A percentile compares a stretch with the other conserved stretches of the same genome.
phyloP scores from a whole-genome alignment of 2,329 filamentous ascomycete species.

The Penicillium corylophilum region DNA sequence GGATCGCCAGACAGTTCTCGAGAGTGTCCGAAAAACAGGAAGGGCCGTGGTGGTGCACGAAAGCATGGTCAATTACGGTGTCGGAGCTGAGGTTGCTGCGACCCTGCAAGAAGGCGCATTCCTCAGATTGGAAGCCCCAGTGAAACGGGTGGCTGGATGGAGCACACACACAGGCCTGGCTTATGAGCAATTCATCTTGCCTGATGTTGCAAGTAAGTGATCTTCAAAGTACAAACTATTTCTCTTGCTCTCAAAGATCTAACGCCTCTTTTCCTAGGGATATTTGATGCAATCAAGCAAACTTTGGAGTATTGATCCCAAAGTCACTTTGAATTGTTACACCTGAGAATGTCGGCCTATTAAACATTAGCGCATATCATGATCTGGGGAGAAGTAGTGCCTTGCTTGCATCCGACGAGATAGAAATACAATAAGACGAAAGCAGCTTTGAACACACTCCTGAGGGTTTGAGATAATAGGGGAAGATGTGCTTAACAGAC shows the following conservation, averaged over 20 bases:
- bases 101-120: conserved; percentile 88
- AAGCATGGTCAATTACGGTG: conserved; percentile 83
- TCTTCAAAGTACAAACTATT: not conserved
- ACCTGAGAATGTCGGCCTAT: not conserved
- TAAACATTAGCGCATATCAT: not conserved
- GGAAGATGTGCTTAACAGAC: not conserved
- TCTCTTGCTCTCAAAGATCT: not conserved
- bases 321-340: not conserved
- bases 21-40: conserved; percentile 84
- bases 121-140: conserved; percentile 77
- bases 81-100: conserved; percentile 85
- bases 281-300: conserved; percentile 70
- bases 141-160: conserved; percentile 85
- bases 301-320: conserved; percentile 60
- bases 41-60: conserved; percentile 87
- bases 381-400: not conserved
- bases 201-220: conserved; percentile 80
- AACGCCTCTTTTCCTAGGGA: conserved; percentile 47
- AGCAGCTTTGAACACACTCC: not conserved
- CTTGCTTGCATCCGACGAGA: not conserved
- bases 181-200: conserved; percentile 78
- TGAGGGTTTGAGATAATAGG: too few species aligned
- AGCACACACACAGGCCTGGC: conserved; percentile 76
- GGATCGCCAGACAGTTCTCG: conserved; percentile 77
- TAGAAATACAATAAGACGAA: not conserved